phyloP scores from a whole-genome alignment of 371 early-diverging fungal genomes.

The Haplosporangium sp. region DNA sequence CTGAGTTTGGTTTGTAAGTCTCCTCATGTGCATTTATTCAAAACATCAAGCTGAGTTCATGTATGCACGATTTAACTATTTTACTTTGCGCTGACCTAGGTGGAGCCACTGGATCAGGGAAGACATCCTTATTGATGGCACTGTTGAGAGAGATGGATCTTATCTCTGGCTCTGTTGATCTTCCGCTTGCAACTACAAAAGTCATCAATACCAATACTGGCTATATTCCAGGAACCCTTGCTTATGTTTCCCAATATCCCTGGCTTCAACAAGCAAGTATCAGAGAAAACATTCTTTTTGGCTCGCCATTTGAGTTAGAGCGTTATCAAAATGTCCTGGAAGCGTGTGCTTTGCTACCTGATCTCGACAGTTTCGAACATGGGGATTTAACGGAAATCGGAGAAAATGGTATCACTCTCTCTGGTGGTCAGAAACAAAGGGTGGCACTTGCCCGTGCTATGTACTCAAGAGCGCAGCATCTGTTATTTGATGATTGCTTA shows the following conservation, averaged over 20 bases:
- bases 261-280: conserved; percentile 91
- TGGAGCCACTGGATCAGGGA: conserved; percentile 74
- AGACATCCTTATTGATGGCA: conserved; percentile 74
- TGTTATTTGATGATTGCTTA: conserved; percentile 87
- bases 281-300: conserved; percentile 88
- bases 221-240: conserved; percentile 65
- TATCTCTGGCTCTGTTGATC: conserved; percentile 58
- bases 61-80: background rate
- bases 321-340: conserved; percentile 75
- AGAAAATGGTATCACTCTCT: conserved; percentile 83
- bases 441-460: conserved; percentile 87
- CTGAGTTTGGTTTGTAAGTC: conserved; percentile 46
- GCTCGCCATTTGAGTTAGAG: conserved; percentile 68
- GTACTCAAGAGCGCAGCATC: conserved; percentile 76
- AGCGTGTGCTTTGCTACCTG: conserved; percentile 73
- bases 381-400: conserved; percentile 95
- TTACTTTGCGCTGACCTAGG: conserved; percentile 56
- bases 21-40: background rate
- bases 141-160: conserved; percentile 73
- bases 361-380: conserved; percentile 80
- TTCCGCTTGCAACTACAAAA: conserved; percentile 55
- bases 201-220: conserved; percentile 27
- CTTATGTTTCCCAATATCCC: conserved; percentile 84
- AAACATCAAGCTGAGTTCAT: background rate
- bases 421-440: conserved; percentile 84